These are phyloP conservation scores for Aspergillus bertholletiae DNA, from an alignment of 495 filamentous ascomycete genomes.

Conservation along the genomic window DNA sequence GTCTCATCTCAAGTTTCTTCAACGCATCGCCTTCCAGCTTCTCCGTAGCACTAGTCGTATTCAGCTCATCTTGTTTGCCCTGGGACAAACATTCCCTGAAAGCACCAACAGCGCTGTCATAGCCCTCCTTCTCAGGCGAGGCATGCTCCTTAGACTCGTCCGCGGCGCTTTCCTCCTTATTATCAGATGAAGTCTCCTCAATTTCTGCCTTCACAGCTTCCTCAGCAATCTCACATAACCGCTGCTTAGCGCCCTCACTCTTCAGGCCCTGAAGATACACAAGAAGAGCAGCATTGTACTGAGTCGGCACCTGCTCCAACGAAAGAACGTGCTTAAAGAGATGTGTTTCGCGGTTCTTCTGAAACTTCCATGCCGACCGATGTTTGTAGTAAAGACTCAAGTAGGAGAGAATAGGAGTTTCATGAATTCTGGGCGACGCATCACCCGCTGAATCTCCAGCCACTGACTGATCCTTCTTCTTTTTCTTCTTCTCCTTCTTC, in stretches of 20 bases:
- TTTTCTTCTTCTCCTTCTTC: slow-evolving; percentile 24
- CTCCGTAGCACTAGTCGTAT: slow-evolving; percentile 27
- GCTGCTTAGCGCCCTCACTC: slow-evolving; percentile 55
- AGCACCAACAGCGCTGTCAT: slow-evolving; percentile 51
- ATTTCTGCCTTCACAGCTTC: slow-evolving; percentile 47
- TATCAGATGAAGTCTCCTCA: slow-evolving; percentile 23
- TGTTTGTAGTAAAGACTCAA: slow-evolving; percentile 65
- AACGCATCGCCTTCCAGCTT: slow-evolving; percentile 39
- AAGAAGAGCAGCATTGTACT: slow-evolving; percentile 60
- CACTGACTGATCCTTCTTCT: slow-evolving; percentile 22
- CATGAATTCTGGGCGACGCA: slow-evolving; percentile 18
- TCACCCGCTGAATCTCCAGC: neutral
- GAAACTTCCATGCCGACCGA: slow-evolving; percentile 80
- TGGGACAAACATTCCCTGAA: slow-evolving; percentile 32
- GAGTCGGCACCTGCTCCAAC: slow-evolving; percentile 58
- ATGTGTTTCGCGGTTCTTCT: slow-evolving; percentile 80
- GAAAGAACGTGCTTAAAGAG: slow-evolving; percentile 80
- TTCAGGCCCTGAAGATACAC: slow-evolving; percentile 70
- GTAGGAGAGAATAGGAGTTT: slow-evolving; percentile 67
- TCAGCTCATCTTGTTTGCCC: slow-evolving; percentile 28
- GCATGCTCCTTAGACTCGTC: slow-evolving; percentile 33
- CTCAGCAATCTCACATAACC: slow-evolving; percentile 59
- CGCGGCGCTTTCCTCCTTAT: slow-evolving; percentile 32
- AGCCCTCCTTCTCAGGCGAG: slow-evolving; percentile 36
- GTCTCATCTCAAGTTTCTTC: slow-evolving; percentile 38